Percentiles rank a stretch among this genome's conserved stretches.
phyloP scores from a whole-genome alignment of 2,329 filamentous ascomycete species.

The Fusarium bactridioides region DNA sequence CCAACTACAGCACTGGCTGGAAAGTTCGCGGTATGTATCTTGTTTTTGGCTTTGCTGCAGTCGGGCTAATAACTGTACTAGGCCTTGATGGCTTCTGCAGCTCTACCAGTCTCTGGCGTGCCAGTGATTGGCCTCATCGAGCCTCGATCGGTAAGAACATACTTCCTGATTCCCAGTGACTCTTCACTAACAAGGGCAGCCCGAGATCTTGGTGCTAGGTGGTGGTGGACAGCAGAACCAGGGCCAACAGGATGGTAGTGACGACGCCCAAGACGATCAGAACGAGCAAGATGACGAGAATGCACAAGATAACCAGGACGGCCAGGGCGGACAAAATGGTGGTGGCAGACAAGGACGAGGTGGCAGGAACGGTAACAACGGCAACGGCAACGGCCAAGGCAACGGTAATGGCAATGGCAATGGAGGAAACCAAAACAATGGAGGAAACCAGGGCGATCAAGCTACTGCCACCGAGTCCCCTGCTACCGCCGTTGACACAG shows the following conservation, averaged over 20 bases:
- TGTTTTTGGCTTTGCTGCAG: accelerated
- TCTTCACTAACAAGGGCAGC: not conserved
- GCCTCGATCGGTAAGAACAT: not conserved
- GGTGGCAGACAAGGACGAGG: not conserved
- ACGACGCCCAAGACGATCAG: not conserved
- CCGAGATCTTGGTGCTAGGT: not conserved
- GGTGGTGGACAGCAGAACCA: not conserved
- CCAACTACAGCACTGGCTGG: not conserved
- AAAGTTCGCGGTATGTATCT: constrained; percentile 2
- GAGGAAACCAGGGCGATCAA: not conserved
- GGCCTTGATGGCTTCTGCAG: constrained; percentile 21
- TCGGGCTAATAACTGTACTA: not conserved
- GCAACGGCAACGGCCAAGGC: not conserved
- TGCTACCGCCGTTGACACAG: not conserved
- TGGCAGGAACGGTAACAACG: not conserved
- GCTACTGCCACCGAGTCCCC: not conserved
- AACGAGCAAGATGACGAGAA: not conserved
- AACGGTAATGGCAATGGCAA: not conserved
- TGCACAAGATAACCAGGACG: not conserved
- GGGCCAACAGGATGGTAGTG: not conserved
- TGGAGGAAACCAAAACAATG: not conserved
- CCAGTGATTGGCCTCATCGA: constrained; percentile 18
- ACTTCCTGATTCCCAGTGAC: too few species aligned
- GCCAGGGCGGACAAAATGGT: not conserved
- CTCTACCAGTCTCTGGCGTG: not conserved